These are phyloP conservation scores for Mycoemilia scoparia DNA, from an alignment of 192 early-diverging fungal genomes.

Conservation along the genomic window DNA sequence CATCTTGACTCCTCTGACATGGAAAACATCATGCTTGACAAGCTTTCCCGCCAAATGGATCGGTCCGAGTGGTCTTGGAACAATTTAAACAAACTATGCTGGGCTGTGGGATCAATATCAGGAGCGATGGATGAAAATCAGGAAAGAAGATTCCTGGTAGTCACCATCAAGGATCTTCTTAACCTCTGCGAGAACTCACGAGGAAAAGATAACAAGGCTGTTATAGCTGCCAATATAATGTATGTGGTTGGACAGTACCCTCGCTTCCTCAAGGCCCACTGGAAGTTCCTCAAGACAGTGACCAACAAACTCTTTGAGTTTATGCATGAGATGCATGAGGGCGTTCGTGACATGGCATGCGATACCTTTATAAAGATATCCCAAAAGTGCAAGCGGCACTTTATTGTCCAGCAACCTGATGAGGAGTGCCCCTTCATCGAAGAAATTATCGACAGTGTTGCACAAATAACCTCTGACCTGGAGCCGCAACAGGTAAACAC, in stretches of 20 bases:
- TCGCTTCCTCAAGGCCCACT: slow-evolving; percentile 98
- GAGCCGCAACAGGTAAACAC: slow-evolving; percentile 87
- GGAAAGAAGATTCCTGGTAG: slow-evolving; percentile 94
- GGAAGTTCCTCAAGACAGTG: slow-evolving; percentile 99
- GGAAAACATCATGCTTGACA: slow-evolving; percentile 88
- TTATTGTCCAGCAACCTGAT: slow-evolving; percentile 79
- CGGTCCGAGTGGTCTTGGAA: slow-evolving; percentile 95
- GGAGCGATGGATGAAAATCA: slow-evolving; percentile 93
- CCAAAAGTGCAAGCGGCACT: slow-evolving; percentile 91
- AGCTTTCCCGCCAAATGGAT: slow-evolving; percentile 86
- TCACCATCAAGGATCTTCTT: slow-evolving; percentile 95
- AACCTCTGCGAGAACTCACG: slow-evolving; percentile 90
- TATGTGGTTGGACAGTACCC: slow-evolving; percentile 99
- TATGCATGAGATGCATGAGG: slow-evolving; percentile 98
- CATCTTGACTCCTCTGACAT: slow-evolving; percentile 89
- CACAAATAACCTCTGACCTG: slow-evolving; percentile 75
- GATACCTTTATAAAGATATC: slow-evolving; percentile 99
- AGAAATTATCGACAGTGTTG: slow-evolving; percentile 72
- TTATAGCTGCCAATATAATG: slow-evolving; percentile 99
- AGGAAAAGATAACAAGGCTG: slow-evolving; percentile 99
- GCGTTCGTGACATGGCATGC: slow-evolving; percentile 99
- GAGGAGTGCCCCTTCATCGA: slow-evolving; percentile 89
- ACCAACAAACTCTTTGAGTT: slow-evolving; percentile 99
- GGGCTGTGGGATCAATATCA: slow-evolving; percentile 97
- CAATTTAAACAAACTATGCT: slow-evolving; percentile 95